Conservation (phyloP, 768 basidiomycete species). For the Leccinellum luteum region DNA sequence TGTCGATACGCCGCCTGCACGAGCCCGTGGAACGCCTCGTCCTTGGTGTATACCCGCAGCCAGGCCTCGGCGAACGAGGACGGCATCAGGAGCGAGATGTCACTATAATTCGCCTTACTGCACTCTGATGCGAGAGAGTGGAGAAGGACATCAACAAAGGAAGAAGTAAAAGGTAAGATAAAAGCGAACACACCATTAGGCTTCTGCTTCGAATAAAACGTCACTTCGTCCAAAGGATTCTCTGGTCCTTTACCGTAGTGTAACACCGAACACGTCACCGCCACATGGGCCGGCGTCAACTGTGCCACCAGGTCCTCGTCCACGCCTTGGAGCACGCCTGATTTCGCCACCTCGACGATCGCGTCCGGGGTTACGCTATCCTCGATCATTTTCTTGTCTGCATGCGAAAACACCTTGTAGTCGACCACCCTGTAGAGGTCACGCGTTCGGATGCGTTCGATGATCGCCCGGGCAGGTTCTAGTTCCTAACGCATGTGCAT, state of each 20-base stretch:
- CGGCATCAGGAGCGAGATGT: conserved; percentile 67
- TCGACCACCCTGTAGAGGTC: conserved; percentile 73
- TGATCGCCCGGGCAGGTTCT: conserved; percentile 52
- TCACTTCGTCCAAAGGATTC: conserved; percentile 67
- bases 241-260: conserved; percentile 74
- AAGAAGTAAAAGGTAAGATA: neutral
- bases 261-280: conserved; percentile 62
- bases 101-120: conserved; percentile 46
- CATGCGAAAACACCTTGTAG: conserved; percentile 48
- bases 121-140: conserved; percentile 35
- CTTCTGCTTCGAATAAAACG: conserved; percentile 70
- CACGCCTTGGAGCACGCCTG: conserved; percentile 22
- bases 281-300: conserved; percentile 49
- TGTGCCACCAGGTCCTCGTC: conserved; percentile 31
- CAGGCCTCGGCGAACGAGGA: conserved; percentile 64
- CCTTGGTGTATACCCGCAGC: conserved; percentile 67
- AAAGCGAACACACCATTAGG: conserved; percentile 48
- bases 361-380: conserved; percentile 34
- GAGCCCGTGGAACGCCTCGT: conserved; percentile 51
- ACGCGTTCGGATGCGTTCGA: conserved; percentile 59
- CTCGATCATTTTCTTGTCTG: conserved; percentile 26
- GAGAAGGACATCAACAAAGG: neutral
- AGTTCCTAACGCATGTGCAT: conserved; percentile 47
- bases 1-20: conserved; percentile 68
- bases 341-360: conserved; percentile 45